Evolutionary conservation across 495 filamentous ascomycete genomes (phyloP), one percentile per base, ranked within the genome.

Genomic region (Margaritispora aquatica): DNA sequence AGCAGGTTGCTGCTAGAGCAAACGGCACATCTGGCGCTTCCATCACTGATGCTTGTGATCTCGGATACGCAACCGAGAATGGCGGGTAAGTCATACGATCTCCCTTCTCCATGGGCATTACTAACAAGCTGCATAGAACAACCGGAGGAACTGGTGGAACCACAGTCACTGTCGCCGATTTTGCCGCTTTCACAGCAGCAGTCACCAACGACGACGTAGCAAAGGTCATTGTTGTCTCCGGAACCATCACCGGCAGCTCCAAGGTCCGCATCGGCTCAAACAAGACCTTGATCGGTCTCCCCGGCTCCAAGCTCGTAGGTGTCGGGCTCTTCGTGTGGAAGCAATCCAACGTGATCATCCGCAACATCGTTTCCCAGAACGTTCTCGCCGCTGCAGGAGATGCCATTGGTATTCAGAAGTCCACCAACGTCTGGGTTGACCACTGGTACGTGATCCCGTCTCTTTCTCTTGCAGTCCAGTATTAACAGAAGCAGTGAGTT

Each of bases 61-160:
- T n/a, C 7, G 47, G 47, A 24, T 50, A 50, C 26, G 47, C 47
- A 7, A 50, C 10, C 19, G 20, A 50, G 24, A 50, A 50, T 24
- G 47, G 47, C 24, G 47, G 38, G 38, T 44, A 44, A 44, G 38
- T 8, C 38, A 44, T 8, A 3, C 38, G 3, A n/a, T 15, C 7
- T 2, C 17, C 3, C 7, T 44, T 44, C 3, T 44, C 10, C 7
- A 15, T n/a, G 38, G 15, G 17, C 17, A 44, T 44, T 44, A 17
- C 17, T 44, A n/a, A 44, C 38, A 44, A 15, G n/a, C 17, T 44
- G 10, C 38, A 10, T 10, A 57, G 75, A 31, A 85, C 83, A 20
- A 84, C 74, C 15, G 84, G 84, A 27, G 83, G 84, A 55, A 68
- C 73, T 29, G 80, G 81, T 19, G 84, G 83, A 48, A 77, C 73